Percentiles rank a stretch among this genome's conserved stretches.
phyloP scores from a whole-genome alignment of 1,139 yeast genomes.

The Kluyveromyces marxianus region DNA sequence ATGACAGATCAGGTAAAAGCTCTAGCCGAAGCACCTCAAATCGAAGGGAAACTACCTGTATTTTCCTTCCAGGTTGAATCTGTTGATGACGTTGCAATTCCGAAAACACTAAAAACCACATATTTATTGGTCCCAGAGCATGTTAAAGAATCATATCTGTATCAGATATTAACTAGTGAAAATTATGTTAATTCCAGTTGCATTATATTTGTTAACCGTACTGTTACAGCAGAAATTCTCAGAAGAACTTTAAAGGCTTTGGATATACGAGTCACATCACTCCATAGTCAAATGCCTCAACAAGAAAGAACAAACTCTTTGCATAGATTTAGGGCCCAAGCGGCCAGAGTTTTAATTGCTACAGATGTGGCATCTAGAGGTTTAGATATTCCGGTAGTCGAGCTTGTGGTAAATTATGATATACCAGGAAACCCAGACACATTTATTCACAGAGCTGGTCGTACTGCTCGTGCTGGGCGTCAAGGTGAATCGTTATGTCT shows the following conservation, averaged over 20 bases:
- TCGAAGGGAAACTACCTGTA: conserved; percentile 56
- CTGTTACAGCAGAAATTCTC: conserved; percentile 80
- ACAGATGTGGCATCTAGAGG: conserved; percentile 98
- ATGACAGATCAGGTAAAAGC: conserved; percentile 87
- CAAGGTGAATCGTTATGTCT: conserved; percentile 62
- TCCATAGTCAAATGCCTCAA: conserved; percentile 95
- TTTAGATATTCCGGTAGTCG: conserved; percentile 88
- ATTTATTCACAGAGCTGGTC: conserved; percentile 96
- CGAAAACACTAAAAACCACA: conserved; percentile 56
- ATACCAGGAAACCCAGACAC: conserved; percentile 96
- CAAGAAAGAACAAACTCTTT: conserved; percentile 81
- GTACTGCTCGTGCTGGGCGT: conserved; percentile 99
- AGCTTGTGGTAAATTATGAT: conserved; percentile 82
- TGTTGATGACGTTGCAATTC: conserved; percentile 66
- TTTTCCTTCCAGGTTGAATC: conserved; percentile 78
- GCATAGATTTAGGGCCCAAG: conserved; percentile 89
- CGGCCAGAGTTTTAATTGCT: conserved; percentile 85
- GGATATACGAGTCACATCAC: conserved; percentile 75
- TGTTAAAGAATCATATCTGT: conserved; percentile 84
- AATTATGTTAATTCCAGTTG: conserved; percentile 60
- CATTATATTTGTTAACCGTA: conserved; percentile 85
- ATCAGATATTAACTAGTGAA: conserved; percentile 55
- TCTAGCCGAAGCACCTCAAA: conserved; percentile 59
- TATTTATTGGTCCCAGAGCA: conserved; percentile 63
- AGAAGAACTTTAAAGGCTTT: conserved; percentile 66